Base-by-base conservation (phyloP, 2,329 filamentous ascomycete genomes). In the Ustilaginoidea virens region DNA sequence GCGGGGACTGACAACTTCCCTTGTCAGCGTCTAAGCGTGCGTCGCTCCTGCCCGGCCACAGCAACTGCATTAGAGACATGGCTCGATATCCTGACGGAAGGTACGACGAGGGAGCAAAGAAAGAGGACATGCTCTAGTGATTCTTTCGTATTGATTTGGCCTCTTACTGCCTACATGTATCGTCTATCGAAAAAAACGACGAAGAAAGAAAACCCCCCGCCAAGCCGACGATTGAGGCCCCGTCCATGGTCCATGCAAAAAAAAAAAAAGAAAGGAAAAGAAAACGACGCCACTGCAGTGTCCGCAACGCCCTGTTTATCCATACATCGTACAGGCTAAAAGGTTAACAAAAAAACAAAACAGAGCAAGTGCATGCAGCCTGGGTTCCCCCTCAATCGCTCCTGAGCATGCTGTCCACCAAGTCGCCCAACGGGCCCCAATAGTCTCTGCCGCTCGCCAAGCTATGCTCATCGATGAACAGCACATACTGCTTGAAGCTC, bases 401-500 rank as follows among this genome's bases (percentile, higher is more conserved):
- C 57, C 77, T 77, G 59, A 96, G 57, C 86, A 98, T 98, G 53
- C 83, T 96, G 52, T 98, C 90, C 28, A 98, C 90, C 40, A 98
- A 60, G 54, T 98, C 90, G 8, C 87, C 87, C 33, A 98, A 54
- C 9, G 90, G 90, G 1, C 90, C 90, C 79, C 87, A 98, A 61
- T 87, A 98, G 54, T 98, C 90, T 56, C 92, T 86, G 28, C 87
- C 90, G 47, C 75, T 92, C 17, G 85, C 85, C 42, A 98, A 60
- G 41, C 73, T 75, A 57, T 96, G 90, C 66, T 98, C 92, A 53
- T 98, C 86, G 42, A 98, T 85, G 56, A 98, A 98, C 34, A 98
- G 69, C 37, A 98, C 90, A 49, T 96, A 98, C 57, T 98, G 90
- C 68, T 98, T 98, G 73, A 98, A 98, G 58, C 83, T 92, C 10